Evolutionary conservation across 257 asterid genomes (phyloP).

Genomic region (Asclepias syriaca): DNA sequence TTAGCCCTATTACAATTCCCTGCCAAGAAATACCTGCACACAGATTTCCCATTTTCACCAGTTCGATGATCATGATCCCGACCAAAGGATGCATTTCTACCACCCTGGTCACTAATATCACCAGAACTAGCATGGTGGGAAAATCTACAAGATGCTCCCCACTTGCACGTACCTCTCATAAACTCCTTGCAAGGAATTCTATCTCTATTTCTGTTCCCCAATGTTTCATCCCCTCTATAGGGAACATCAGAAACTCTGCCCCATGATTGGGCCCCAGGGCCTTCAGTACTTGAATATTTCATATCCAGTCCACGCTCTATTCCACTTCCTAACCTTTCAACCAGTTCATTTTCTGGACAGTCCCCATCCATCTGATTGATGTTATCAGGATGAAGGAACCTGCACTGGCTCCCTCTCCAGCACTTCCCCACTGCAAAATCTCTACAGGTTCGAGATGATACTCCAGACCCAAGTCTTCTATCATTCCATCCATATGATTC

Average conservation of each 20-base stretch:
- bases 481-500: conserved; percentile 56
- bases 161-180: conserved; percentile 56
- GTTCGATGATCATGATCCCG: conserved; percentile 34
- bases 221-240: conserved; percentile 42
- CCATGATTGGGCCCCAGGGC: conserved; percentile 36
- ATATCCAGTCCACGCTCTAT: conserved; percentile 34
- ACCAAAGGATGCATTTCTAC: conserved; percentile 36
- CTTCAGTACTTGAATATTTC: conserved; percentile 37
- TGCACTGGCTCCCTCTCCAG: conserved; percentile 74
- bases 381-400: conserved; percentile 54
- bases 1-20: conserved; percentile 59
- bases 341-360: conserved; percentile 30
- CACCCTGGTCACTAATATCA: conserved; percentile 35
- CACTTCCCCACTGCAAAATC: conserved; percentile 59
- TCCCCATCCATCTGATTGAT: conserved; percentile 30
- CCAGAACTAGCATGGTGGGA: conserved; percentile 54
- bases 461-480: conserved; percentile 44
- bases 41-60: conserved; percentile 33
- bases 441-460: conserved; percentile 58
- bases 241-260: conserved; percentile 39
- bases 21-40: conserved; percentile 63
- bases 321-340: conserved; percentile 45
- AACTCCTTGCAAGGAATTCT: conserved; percentile 56
- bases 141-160: conserved; percentile 79
- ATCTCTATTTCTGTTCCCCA: conserved; percentile 43